Percentiles rank a stretch among this genome's conserved stretches.
phyloP scores from a whole-genome alignment of 257 asterid genomes.

The Jasminum sambac region DNA sequence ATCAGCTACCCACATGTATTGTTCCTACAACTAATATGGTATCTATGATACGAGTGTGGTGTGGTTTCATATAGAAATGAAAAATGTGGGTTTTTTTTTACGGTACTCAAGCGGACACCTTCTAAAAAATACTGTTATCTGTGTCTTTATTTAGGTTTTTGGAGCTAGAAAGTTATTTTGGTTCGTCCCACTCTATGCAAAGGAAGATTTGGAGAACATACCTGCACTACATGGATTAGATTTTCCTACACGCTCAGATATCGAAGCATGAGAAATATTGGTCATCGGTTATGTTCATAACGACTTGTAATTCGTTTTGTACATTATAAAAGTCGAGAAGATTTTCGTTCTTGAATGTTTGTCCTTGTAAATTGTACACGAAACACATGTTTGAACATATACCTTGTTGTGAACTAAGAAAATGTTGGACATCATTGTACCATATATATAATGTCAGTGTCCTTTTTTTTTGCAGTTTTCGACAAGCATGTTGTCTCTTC shows the following conservation, averaged over 20 bases:
- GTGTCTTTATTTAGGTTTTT: slow-evolving; percentile 49
- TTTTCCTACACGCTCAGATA: slow-evolving; percentile 57
- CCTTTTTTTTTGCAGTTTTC: no score
- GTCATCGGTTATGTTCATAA: not conserved
- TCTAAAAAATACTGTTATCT: no score
- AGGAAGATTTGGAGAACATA: slow-evolving; percentile 64
- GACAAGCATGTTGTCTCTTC: no score
- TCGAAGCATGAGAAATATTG: slow-evolving; percentile 39
- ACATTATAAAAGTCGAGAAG: not conserved
- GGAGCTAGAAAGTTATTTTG: slow-evolving; percentile 63
- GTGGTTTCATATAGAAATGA: no score
- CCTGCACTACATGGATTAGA: slow-evolving; percentile 72
- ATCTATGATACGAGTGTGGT: no score
- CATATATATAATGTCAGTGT: no score
- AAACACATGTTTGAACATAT: slow-evolving; percentile 4
- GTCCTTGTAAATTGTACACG: slow-evolving; percentile 4
- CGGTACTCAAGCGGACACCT: no score
- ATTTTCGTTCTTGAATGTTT: not conserved
- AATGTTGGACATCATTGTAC: no score
- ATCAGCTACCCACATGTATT: no score
- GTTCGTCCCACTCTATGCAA: slow-evolving; percentile 69
- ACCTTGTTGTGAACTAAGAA: not conserved
- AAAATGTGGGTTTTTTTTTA: no score
- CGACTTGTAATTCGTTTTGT: slow-evolving; percentile 1
- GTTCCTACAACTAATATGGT: no score